phyloP scores from a whole-genome alignment of 345 rosid genomes.

The Populus deltoides region DNA sequence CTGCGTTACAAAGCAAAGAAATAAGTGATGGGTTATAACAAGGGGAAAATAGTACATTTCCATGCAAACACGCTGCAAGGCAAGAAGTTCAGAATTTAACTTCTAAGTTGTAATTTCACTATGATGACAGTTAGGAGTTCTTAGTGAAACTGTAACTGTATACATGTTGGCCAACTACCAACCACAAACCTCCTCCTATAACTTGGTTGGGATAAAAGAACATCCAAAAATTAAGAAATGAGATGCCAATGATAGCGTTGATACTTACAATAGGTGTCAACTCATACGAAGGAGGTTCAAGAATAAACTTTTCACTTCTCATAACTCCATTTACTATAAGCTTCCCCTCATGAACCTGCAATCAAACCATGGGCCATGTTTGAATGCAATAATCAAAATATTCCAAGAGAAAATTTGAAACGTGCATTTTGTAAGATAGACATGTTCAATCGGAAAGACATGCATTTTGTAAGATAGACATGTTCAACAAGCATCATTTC shows the following conservation, averaged over 20 bases:
- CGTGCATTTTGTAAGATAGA: too few relatives aligned
- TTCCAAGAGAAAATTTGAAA: not conserved
- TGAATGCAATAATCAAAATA: not conserved
- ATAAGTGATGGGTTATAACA: not conserved
- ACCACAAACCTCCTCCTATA: not conserved
- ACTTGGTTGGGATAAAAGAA: not conserved
- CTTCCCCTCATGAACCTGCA: constrained; percentile 72
- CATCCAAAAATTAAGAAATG: not conserved
- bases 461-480: not conserved
- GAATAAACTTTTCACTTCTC: constrained; percentile 62
- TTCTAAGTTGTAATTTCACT: not conserved
- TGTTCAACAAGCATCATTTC: not conserved
- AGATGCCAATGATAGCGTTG: not conserved
- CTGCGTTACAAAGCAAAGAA: constrained; percentile 29
- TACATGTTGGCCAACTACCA: not conserved
- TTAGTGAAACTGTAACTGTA: not conserved
- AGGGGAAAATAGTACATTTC: not conserved
- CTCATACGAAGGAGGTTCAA: constrained; percentile 72
- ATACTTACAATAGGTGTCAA: constrained; percentile 77
- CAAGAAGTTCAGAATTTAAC: not conserved
- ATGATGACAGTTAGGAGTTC: not conserved
- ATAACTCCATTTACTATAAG: constrained; percentile 69
- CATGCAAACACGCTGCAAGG: not conserved
- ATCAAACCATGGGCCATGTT: not conserved
- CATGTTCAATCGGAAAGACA: not conserved